A percentile compares a stretch with the other conserved stretches of the same genome.
These are phyloP conservation scores for Aspergillus heteromorphus DNA, from an alignment of 495 filamentous ascomycete species.

Conservation along the genomic window DNA sequence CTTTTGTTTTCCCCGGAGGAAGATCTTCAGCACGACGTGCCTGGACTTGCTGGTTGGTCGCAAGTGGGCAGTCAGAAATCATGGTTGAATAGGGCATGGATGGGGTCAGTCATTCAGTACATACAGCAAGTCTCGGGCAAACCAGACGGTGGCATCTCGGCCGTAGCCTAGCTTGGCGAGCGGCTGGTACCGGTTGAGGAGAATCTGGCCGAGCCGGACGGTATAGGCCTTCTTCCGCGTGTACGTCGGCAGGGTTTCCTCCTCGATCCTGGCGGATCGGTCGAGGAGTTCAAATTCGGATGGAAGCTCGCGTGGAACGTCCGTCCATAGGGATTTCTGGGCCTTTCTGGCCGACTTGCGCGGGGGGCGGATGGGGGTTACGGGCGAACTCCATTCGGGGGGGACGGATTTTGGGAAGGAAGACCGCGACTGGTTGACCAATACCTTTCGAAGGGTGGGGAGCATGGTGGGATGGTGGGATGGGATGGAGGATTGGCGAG, in stretches of 20 bases:
- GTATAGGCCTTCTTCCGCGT: constrained; percentile 35
- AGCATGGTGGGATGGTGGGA: too few species aligned
- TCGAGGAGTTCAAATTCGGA: constrained; percentile 15
- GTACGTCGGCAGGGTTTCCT: constrained; percentile 41
- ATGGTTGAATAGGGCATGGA: too few species aligned
- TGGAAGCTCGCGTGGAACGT: not conserved
- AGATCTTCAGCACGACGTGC: constrained; percentile 20
- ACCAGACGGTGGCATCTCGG: constrained; percentile 44
- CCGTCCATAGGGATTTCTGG: too few species aligned
- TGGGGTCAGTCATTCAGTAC: too few species aligned
- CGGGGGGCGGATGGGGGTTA: too few species aligned
- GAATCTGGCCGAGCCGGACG: constrained; percentile 32
- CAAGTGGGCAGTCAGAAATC: too few species aligned
- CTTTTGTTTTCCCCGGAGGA: constrained; percentile 8
- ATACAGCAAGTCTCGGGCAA: constrained; percentile 38
- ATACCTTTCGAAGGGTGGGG: too few species aligned
- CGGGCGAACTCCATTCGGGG: too few species aligned
- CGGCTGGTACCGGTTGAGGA: constrained; percentile 36
- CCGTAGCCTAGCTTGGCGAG: constrained; percentile 47
- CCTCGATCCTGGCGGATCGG: constrained; percentile 21
- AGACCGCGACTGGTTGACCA: too few species aligned
- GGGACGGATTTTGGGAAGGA: too few species aligned
- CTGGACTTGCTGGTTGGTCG: constrained; percentile 12
- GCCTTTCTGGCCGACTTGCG: too few species aligned
- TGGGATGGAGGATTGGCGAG: too few species aligned